A percentile compares a stretch with the other conserved stretches of the same genome.
Conservation (phyloP, 148 eudicot genomes). For the Suaeda aralocaspica region DNA sequence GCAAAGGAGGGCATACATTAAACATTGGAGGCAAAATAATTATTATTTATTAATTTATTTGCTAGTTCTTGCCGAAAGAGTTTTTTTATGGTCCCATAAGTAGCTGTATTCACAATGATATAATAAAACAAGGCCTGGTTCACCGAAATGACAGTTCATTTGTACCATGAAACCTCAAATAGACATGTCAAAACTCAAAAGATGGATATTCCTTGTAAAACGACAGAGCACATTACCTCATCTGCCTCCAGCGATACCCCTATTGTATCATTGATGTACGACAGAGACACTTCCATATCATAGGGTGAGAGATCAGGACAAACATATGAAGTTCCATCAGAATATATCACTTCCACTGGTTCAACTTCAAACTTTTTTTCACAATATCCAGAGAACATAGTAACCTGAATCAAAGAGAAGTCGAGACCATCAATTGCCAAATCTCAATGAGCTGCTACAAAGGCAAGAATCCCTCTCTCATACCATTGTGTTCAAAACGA, state of each 20-base stretch:
- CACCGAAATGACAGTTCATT: slow-evolving; percentile 7
- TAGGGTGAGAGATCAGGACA: slow-evolving; percentile 78
- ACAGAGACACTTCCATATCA: slow-evolving; percentile 67
- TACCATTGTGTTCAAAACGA: slow-evolving; percentile 94
- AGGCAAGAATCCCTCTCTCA: neutral
- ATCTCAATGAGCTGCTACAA: slow-evolving; percentile 11
- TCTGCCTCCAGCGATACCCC: slow-evolving; percentile 71
- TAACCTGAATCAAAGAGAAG: slow-evolving; percentile 51
- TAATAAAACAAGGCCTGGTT: neutral
- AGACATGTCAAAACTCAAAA: neutral
- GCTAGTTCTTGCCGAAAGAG: neutral
- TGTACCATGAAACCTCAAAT: neutral
- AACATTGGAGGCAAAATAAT: neutral
- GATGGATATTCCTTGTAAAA: neutral
- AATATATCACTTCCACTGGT: slow-evolving; percentile 77
- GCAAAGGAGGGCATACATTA: neutral
- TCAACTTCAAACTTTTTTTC: slow-evolving; percentile 79
- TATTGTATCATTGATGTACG: slow-evolving; percentile 63
- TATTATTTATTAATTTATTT: no score
- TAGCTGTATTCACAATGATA: neutral
- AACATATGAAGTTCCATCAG: slow-evolving; percentile 61
- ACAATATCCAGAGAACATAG: slow-evolving; percentile 88
- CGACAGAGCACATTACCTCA: slow-evolving; percentile 43
- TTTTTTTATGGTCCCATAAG: neutral
- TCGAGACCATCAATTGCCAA: slow-evolving; percentile 18